Base-by-base conservation (phyloP, 768 basidiomycete species). In the Tulasnella sp. region DNA sequence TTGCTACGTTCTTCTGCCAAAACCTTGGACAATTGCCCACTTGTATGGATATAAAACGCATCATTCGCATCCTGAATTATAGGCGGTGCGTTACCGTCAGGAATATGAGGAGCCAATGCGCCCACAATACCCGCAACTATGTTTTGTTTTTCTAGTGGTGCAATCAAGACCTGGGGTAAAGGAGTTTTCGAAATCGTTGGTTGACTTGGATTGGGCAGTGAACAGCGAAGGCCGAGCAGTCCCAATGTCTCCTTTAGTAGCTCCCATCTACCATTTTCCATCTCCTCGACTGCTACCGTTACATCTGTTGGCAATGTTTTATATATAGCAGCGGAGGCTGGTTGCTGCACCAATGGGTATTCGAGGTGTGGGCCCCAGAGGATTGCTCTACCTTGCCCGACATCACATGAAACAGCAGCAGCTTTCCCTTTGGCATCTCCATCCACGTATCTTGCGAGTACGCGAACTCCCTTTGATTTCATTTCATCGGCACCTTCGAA, bases 301-400 rank as follows among this genome's bases (percentile, higher is more conserved):
- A 8, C 24, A 12, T 29, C 16, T 53, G 5, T 16, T 24, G 58
- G 53, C 39, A 35, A 37, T 37, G 58, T 20, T 69, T 47, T 42
- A 22, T 12, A 32, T 29, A 58, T 39, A 27, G 64, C 60, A 13
- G 63, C 58, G 3, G 54, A 55, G 2, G 61, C 65, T 10, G 71
- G 64, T 35, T 69, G 69, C 50, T 65, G 61, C 5, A 60, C 60
- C 4, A 74, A 57, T 5, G 81, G 70, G 56, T 71, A 72, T 59
- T 85, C 84, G 16, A 78, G 66, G 54, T 73, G 78, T 0, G 73
- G 66, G 1, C 70, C 70, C 73, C 77, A 81, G 5, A 83, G 60
- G 3, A 74, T 63, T 1, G 73, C 70, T 31, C 62, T 67, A n/a
- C 80, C 81, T 24, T 59, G 56, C 4, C 71, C 73, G 13, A 77